Base-by-base conservation (phyloP, 164 flowering plant species). In the Buxus sempervirens region DNA sequence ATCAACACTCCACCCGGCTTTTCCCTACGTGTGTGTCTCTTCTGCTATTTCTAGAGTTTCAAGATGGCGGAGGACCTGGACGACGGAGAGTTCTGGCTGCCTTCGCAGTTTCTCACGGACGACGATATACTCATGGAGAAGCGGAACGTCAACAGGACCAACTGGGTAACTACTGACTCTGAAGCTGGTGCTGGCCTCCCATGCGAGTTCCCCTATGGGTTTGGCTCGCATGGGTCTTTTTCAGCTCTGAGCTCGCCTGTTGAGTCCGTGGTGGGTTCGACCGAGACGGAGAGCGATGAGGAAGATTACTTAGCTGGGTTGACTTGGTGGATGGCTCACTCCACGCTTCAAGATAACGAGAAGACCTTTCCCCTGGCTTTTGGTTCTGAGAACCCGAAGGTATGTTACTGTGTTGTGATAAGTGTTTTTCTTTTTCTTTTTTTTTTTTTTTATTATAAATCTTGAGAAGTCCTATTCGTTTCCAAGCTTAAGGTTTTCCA, bases 81-180 rank as follows among this genome's bases (percentile, higher is more conserved):
- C 38, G 87, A 82, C 64, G 86, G 81, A 7, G 91, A 82, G 87
- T 85, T 89, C 45, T 89, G 88, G 91, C 78, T 89, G 0, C 91
- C 91, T 10, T 71, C 88, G 0, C 68, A 83, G 77, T 85, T 86
- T 65, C 81, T 86, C 9, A 56, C 80, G 0, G 91, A 89, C 68
- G 85, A 83, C 38, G 86, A 79, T 38, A 25, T 72, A 0, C 57
- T 78, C 22, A 62, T 77, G 77, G 85, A 80, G 45, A 76, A 67
- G 66, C 65, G 57, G 18, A 64, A 56, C 21, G n/a, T 13, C 19
- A 54, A 22, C 54, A 49, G 38, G 7, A 32, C 1, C 14, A 58
- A 28, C 4, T 64, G 49, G 3, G 1, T 25, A 22, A 70, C 32
- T 4, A 5, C 13, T 65, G 65, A 58, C 38, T 38, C 18, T 49